Percentiles rank a stretch among this genome's conserved stretches.
Conservation (phyloP, 164 flowering plant genomes). For the Buxus sempervirens region DNA sequence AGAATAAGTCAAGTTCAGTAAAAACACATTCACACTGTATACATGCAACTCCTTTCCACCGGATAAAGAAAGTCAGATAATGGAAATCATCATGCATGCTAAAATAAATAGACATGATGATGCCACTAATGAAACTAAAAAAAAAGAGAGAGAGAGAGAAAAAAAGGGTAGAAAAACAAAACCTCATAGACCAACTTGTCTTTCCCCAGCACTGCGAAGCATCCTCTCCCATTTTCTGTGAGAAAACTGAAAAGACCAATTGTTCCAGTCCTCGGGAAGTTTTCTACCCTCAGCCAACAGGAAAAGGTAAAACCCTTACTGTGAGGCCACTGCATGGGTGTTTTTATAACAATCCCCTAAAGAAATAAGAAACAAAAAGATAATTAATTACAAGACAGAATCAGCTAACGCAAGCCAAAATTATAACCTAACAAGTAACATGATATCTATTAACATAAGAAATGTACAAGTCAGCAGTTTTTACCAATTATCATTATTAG, state of each 20-base stretch:
- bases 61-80: too few species aligned
- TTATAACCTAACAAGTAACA: too few species aligned
- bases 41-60: too few species aligned
- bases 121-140: too few species aligned
- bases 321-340: conserved; percentile 92
- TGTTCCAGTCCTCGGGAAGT: conserved; percentile 62
- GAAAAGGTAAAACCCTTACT: conserved; percentile 93
- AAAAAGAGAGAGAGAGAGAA: too few species aligned
- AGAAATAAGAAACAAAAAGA: conserved; percentile 10
- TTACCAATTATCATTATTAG: too few species aligned
- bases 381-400: not conserved
- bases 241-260: conserved; percentile 91
- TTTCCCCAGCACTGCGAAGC: conserved; percentile 63
- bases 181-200: conserved; percentile 83
- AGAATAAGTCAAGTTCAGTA: too few species aligned
- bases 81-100: too few species aligned
- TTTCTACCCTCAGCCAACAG: conserved; percentile 96
- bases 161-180: too few species aligned
- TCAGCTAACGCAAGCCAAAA: not conserved
- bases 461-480: not conserved
- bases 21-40: too few species aligned
- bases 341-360: conserved; percentile 78
- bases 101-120: too few species aligned
- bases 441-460: not conserved
- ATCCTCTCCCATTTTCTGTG: conserved; percentile 88